Conservation (phyloP, 495 filamentous ascomycete species). For the Xylaria grammica region DNA sequence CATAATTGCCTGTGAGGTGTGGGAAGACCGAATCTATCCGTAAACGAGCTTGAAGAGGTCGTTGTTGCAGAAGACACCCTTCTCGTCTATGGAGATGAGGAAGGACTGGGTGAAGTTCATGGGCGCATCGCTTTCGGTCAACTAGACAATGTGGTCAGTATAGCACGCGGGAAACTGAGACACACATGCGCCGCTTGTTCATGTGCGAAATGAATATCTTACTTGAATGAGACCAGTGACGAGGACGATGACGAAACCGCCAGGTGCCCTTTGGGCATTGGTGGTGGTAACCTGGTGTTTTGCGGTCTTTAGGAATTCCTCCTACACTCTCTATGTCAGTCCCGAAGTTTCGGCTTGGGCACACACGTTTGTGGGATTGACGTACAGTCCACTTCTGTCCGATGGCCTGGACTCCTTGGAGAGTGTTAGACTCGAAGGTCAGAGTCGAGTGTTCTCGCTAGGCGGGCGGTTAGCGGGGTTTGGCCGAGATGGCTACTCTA, state of each 20-base stretch:
- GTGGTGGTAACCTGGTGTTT: constrained; percentile 67
- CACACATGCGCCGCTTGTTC: background rate
- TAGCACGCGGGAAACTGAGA: background rate
- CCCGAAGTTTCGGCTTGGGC: background rate
- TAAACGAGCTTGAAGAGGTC: constrained; percentile 88
- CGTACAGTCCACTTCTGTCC: constrained; percentile 63
- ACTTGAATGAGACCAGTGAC: constrained; percentile 87
- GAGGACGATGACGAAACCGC: constrained; percentile 70
- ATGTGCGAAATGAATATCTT: constrained; percentile 34
- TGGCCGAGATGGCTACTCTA: background rate
- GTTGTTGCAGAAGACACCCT: constrained; percentile 77
- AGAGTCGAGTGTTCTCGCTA: constrained; percentile 88
- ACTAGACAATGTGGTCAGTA: constrained; percentile 16
- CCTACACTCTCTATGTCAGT: constrained; percentile 14
- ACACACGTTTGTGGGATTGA: background rate
- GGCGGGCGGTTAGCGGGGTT: constrained; percentile 16
- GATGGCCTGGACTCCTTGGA: constrained; percentile 66
- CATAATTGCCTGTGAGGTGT: background rate
- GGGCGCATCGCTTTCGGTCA: constrained; percentile 66
- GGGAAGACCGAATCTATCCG: constrained; percentile 32
- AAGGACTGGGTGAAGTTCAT: constrained; percentile 87
- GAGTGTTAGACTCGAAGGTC: constrained; percentile 77
- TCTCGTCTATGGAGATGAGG: constrained; percentile 72
- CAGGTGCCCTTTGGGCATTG: constrained; percentile 70
- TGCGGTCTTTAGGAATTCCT: constrained; percentile 57